A percentile compares a stretch with the other conserved stretches of the same genome.
These are phyloP conservation scores for Linum trigynum DNA, from an alignment of 345 rosid genomes.

Conservation along the genomic window DNA sequence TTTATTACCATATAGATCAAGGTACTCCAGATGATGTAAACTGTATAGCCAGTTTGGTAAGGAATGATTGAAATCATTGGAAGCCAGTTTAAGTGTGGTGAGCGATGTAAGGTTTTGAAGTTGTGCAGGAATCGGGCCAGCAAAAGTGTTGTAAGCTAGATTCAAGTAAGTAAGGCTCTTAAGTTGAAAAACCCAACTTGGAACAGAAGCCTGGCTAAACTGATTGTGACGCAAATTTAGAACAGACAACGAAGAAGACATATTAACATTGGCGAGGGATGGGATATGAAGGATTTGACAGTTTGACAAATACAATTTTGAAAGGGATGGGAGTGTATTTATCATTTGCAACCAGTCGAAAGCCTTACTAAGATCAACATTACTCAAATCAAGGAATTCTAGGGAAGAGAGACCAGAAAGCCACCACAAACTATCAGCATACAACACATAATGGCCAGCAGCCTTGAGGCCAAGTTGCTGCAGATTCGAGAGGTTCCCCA, in stretches of 20 bases:
- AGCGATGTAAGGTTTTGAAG: not conserved
- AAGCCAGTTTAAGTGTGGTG: not conserved
- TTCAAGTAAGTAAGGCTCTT: not conserved
- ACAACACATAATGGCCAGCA: not conserved
- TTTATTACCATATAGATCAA: not conserved
- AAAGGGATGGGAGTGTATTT: not conserved
- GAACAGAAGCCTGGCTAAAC: not conserved
- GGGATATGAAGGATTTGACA: not conserved
- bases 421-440: slow-evolving; percentile 2
- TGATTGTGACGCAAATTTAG: not conserved
- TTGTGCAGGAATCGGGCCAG: not conserved
- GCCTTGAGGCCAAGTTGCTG: not conserved
- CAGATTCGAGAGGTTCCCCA: slow-evolving; percentile 4
- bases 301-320: not conserved
- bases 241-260: not conserved
- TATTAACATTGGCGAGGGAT: not conserved
- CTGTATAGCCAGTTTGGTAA: not conserved
- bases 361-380: not conserved
- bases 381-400: not conserved
- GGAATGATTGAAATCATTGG: not conserved
- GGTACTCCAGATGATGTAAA: not conserved
- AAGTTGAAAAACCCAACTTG: not conserved
- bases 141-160: not conserved
- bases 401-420: slow-evolving; percentile 1
- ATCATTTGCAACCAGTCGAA: slow-evolving; percentile 1